These are phyloP conservation scores for Ganoderma meredithae DNA, from an alignment of 1,284 basidiomycete genomes.

Conservation along the genomic window DNA sequence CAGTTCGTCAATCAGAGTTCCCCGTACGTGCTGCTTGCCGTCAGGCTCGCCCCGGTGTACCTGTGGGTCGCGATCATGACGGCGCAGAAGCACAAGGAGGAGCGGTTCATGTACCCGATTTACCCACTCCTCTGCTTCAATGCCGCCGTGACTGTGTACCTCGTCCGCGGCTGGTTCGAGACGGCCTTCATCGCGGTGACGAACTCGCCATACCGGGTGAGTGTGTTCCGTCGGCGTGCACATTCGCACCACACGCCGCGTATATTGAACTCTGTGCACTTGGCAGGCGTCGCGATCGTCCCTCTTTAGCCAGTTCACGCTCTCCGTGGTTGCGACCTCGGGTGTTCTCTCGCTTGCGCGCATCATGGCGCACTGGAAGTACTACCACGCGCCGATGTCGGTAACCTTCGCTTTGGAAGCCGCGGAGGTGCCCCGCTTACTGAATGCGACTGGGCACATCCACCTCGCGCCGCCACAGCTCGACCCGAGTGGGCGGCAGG, in stretches of 20 bases:
- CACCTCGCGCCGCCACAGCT: constrained; percentile 48
- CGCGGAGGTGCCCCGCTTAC: constrained; percentile 81
- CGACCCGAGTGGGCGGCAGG: constrained; percentile 34
- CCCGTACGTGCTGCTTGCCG: constrained; percentile 76
- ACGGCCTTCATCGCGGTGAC: constrained; percentile 76
- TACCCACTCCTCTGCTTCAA: constrained; percentile 96
- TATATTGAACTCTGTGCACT: constrained; percentile 14
- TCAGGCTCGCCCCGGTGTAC: constrained; percentile 88
- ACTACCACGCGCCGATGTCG: constrained; percentile 92
- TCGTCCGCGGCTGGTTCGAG: constrained; percentile 89
- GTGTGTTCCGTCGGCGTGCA: constrained; percentile 36
- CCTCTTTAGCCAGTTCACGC: constrained; percentile 81
- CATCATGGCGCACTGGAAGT: constrained; percentile 82
- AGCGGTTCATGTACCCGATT: constrained; percentile 96
- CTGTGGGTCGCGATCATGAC: constrained; percentile 87
- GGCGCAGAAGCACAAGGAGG: constrained; percentile 94
- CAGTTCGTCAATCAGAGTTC: constrained; percentile 69
- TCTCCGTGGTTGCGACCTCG: constrained; percentile 71
- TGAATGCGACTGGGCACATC: constrained; percentile 76
- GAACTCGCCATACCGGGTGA: constrained; percentile 83
- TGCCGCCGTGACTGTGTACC: constrained; percentile 86
- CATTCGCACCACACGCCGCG: not conserved
- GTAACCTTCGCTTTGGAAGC: constrained; percentile 79
- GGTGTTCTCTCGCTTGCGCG: constrained; percentile 80
- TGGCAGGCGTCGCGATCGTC: constrained; percentile 76